Conservation (phyloP, 1,284 basidiomycete genomes). For the Inonotus obliquus region DNA sequence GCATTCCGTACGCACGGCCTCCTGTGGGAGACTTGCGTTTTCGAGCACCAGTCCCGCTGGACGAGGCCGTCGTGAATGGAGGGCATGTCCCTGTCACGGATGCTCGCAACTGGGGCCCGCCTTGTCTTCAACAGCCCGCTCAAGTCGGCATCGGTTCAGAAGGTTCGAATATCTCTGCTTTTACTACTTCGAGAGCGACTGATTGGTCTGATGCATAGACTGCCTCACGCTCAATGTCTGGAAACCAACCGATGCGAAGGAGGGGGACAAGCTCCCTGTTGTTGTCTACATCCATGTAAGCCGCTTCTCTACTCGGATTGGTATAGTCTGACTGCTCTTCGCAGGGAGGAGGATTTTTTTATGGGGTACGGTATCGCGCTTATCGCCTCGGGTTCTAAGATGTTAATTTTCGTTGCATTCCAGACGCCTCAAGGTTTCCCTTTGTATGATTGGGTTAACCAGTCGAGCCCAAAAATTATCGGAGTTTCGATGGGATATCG, state of each 20-base stretch:
- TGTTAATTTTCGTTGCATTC: not conserved
- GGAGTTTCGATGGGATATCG: conserved; percentile 53
- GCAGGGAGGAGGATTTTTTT: conserved; percentile 39
- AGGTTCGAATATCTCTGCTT: conserved; percentile 21
- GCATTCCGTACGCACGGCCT: conserved; percentile 51
- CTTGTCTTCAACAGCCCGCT: conserved; percentile 41
- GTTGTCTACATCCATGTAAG: conserved; percentile 42
- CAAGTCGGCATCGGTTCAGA: conserved; percentile 39
- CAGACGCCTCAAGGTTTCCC: conserved; percentile 45
- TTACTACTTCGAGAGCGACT: not conserved
- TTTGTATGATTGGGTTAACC: conserved; percentile 48
- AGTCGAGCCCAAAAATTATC: conserved; percentile 44
- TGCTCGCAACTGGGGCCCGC: conserved; percentile 38
- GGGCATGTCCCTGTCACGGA: conserved; percentile 28
- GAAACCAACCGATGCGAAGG: conserved; percentile 39
- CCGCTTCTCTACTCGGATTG: not conserved
- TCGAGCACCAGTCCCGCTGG: conserved; percentile 42
- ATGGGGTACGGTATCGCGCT: conserved; percentile 24
- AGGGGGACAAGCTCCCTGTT: conserved; percentile 41
- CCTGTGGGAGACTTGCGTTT: conserved; percentile 47
- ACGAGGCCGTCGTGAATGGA: conserved; percentile 29
- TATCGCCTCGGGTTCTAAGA: not conserved
- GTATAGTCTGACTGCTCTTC: too few species aligned
- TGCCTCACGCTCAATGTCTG: conserved; percentile 53
- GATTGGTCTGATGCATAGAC: conserved; percentile 26